Conservation (phyloP, 2,329 filamentous ascomycete species). For the Hymenoscyphus fructigenus region DNA sequence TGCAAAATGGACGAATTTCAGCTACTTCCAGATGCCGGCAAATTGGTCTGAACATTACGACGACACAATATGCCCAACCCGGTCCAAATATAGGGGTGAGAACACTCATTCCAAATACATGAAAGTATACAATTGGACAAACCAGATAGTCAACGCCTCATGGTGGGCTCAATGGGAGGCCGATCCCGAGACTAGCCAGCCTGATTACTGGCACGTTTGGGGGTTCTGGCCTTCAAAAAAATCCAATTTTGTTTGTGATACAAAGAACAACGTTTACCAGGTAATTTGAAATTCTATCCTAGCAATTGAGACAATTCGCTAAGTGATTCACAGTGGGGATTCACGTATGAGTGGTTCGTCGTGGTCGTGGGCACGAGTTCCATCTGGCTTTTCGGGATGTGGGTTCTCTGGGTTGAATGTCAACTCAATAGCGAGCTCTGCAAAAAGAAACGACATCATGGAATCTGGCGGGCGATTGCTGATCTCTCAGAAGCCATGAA, state of each 20-base stretch:
- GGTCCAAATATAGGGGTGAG: neutral
- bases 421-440: conserved; percentile 22
- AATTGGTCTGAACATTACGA: too few relatives aligned
- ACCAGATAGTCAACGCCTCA: conserved; percentile 10
- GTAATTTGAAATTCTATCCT: neutral
- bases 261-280: conserved; percentile 11
- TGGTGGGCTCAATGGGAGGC: conserved; percentile 15
- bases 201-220: conserved; percentile 13
- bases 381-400: conserved; percentile 17
- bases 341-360: conserved; percentile 22
- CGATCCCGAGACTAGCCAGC: conserved; percentile 5
- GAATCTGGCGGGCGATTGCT: conserved; percentile 18
- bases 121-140: conserved; percentile 12
- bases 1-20: too few relatives aligned
- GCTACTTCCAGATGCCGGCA: too few relatives aligned
- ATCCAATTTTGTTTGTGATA: conserved; percentile 12
- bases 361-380: conserved; percentile 13
- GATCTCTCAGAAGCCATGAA: conserved; percentile 22
- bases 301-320: neutral
- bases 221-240: conserved; percentile 12
- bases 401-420: conserved; percentile 20
- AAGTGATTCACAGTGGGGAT: conserved; percentile 18
- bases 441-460: conserved; percentile 17
- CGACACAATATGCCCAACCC: neutral
- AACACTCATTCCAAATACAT: neutral